Base-by-base conservation (phyloP, 2,329 filamentous ascomycete genomes). In the Calonectria honghensis region DNA sequence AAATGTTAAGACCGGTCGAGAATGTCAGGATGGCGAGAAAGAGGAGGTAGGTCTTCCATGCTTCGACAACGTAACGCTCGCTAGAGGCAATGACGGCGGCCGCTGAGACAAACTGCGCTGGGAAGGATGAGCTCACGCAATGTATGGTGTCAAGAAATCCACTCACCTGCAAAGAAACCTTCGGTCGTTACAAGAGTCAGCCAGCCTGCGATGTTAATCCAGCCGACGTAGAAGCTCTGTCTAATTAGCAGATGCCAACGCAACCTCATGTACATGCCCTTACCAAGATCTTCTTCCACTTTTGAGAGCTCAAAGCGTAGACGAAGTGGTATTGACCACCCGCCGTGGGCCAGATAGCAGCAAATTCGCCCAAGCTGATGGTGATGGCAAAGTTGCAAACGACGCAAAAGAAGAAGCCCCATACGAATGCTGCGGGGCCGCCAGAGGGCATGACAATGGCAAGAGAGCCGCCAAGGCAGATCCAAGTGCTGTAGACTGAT, bases 321-420 rank as follows among this genome's bases (percentile, higher is more conserved):
- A 85, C 85, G 32, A 86, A 87, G 59, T 88, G 85, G 79, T 88
- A 88, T 41, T 88, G 87, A 1, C 87, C 87, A 10, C 86, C 87
- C 0, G 87, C 86, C 10, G 63, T 88, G 0, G 86, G 87, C 85
- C 86, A 88, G 39, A 88, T 84, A 1, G 86, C 84, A 0, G 84
- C 83, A 4, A 88, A 77, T 71, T 88, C 87, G 2, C 85, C 87
- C 7, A 88, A 77, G 39, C 85, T 87, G 0, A 86, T 83, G 0
- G 83, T 85, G 2, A 88, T 79, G 14, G 84, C 84, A 16, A 88
- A 82, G 72, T 86, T 87, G 77, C 86, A 87, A 6, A 87, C 45
- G 10, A 87, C 85, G 72, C 85, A 87, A 76, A 88, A 87, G 64
- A 88, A 80, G 74, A 88, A 88, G 2, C 86, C 87, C 73, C 88